These are phyloP conservation scores for Xylariales sp. DNA, from an alignment of 2,329 filamentous ascomycete genomes.

Conservation along the genomic window DNA sequence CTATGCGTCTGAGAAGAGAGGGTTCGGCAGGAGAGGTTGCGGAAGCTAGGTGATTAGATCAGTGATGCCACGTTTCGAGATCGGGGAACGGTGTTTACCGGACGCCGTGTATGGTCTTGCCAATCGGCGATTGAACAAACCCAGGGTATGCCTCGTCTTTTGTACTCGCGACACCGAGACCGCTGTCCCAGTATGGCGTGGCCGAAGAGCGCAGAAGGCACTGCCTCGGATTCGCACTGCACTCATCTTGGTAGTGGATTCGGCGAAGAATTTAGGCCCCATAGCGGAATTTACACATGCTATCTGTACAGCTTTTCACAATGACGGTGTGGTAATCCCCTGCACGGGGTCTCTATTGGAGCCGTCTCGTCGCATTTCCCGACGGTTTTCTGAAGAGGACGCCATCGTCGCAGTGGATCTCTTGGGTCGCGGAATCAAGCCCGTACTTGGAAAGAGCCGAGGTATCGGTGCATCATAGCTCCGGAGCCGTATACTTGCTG, in stretches of 20 bases:
- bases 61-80: background rate
- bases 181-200: background rate
- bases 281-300: too few relatives aligned
- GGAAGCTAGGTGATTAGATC: conserved; percentile 6
- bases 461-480: conserved; percentile 9
- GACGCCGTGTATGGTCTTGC: background rate
- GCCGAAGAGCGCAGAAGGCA: conserved; percentile 1
- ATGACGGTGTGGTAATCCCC: too few relatives aligned
- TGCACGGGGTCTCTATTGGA: too few relatives aligned
- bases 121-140: background rate
- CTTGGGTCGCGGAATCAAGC: background rate
- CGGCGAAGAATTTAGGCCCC: background rate
- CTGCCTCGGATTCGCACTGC: conserved; percentile 1
- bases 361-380: too few relatives aligned
- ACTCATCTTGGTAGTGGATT: conserved; percentile 5
- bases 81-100: background rate
- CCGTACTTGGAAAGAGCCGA: conserved; percentile 8
- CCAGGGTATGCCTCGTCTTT: background rate
- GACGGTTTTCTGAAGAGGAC: conserved; percentile 6
- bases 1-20: conserved; percentile 38
- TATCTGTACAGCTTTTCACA: too few relatives aligned
- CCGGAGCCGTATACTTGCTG: conserved; percentile 4
- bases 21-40: conserved; percentile 20
- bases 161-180: background rate
- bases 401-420: background rate